Percentiles rank a stretch among this genome's conserved stretches.
Evolutionary conservation across 2,329 filamentous ascomycete genomes (phyloP).

Genomic region (Fusarium falciforme): DNA sequence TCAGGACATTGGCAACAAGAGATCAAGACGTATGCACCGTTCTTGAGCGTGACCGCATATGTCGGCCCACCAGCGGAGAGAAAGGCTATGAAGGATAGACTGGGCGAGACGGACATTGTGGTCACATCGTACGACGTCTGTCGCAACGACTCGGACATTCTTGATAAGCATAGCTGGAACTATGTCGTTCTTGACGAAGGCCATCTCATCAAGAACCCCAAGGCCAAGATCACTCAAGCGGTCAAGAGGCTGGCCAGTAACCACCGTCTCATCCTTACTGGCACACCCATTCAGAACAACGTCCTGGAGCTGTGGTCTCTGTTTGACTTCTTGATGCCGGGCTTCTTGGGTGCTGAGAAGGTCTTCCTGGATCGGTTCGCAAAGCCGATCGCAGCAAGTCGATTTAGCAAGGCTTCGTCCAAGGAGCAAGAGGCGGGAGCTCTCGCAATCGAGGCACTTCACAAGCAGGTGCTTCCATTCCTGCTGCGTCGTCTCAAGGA

Average conservation of each 20-base stretch:
- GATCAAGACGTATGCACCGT: conserved; percentile 94
- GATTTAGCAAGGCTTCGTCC: conserved; percentile 96
- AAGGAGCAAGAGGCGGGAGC: conserved; percentile 98
- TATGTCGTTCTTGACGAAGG: conserved; percentile 98
- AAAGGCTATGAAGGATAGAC: conserved; percentile 73
- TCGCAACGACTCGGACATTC: conserved; percentile 90
- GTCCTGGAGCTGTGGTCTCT: conserved; percentile 97
- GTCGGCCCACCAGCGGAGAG: conserved; percentile 89
- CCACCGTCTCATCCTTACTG: conserved; percentile 94
- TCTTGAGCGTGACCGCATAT: conserved; percentile 89
- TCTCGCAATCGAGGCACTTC: conserved; percentile 94
- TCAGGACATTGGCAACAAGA: conserved; percentile 99
- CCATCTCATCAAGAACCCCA: conserved; percentile 98
- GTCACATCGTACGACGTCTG: conserved; percentile 99
- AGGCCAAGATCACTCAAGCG: conserved; percentile 92
- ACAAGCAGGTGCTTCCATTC: conserved; percentile 98
- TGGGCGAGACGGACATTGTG: conserved; percentile 88
- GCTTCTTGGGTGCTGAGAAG: conserved; percentile 92
- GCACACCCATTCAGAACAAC: conserved; percentile 98
- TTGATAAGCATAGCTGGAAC: conserved; percentile 91
- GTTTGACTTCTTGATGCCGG: conserved; percentile 99
- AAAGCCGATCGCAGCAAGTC: conserved; percentile 93
- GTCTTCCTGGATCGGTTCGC: conserved; percentile 97
- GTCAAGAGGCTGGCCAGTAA: conserved; percentile 93
- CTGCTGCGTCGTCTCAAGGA: conserved; percentile 95